Conservation (phyloP, 352 stramenopile species). For the Phytophthora boehmeriae region DNA sequence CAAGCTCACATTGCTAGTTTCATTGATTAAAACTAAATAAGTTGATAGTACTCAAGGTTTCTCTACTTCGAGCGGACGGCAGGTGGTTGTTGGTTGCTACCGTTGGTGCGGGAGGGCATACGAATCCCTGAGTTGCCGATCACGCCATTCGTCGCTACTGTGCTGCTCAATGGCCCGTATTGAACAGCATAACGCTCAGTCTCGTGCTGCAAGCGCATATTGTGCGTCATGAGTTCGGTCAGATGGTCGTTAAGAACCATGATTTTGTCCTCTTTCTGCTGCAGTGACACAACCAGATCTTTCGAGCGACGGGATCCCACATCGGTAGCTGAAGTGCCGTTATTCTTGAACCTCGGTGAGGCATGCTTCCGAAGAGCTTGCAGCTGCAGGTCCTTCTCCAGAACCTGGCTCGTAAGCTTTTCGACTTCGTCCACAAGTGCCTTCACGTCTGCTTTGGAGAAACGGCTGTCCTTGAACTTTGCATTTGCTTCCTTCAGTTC, state of each 20-base stretch:
- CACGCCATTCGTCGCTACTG: conserved; percentile 18
- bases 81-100: conserved; percentile 19
- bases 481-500: conserved; percentile 58
- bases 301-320: conserved; percentile 48
- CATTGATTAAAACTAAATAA: conserved; percentile 38
- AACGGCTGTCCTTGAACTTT: conserved; percentile 52
- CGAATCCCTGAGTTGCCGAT: conserved; percentile 40
- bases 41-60: conserved; percentile 6
- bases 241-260: conserved; percentile 87
- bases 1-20: background rate
- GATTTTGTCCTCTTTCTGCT: conserved; percentile 82
- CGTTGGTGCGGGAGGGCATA: conserved; percentile 21
- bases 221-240: conserved; percentile 82
- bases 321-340: conserved; percentile 8
- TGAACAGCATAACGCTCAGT: conserved; percentile 65
- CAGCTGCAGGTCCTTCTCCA: conserved; percentile 61
- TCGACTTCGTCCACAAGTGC: conserved; percentile 55
- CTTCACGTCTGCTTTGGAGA: conserved; percentile 53
- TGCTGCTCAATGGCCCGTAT: conserved; percentile 35
- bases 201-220: conserved; percentile 72
- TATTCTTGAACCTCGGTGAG: conserved; percentile 14
- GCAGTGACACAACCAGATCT: conserved; percentile 50
- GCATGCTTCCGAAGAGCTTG: conserved; percentile 38
- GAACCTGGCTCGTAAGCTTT: conserved; percentile 48
- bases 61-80: conserved; percentile 33